Conservation (phyloP, 1,284 basidiomycete genomes). For the Puccinia novopanici region DNA sequence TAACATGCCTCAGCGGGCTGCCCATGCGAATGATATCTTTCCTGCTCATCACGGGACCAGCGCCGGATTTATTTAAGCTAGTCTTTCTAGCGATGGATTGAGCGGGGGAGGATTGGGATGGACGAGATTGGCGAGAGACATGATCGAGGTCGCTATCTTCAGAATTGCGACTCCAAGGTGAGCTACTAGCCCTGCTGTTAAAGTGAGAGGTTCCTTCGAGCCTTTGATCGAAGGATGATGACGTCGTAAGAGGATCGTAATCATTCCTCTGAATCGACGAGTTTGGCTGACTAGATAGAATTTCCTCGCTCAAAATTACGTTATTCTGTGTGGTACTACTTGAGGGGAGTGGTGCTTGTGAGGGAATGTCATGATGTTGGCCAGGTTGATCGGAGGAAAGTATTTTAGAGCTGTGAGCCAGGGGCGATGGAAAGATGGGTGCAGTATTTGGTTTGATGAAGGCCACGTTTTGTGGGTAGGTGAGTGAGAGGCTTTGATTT, state of each 20-base stretch:
- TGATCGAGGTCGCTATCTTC: conserved; percentile 17
- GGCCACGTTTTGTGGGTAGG: neutral
- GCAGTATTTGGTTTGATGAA: conserved; percentile 29
- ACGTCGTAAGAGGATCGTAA: neutral
- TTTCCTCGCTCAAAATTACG: neutral
- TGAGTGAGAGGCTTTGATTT: neutral
- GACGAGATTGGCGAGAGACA: neutral
- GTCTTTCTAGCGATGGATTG: conserved; percentile 38
- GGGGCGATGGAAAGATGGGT: conserved; percentile 38
- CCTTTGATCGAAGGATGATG: conserved; percentile 5
- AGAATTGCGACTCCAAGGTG: neutral
- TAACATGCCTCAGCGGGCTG: conserved; percentile 50
- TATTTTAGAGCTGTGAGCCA: conserved; percentile 24
- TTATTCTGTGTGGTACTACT: neutral
- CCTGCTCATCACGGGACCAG: conserved; percentile 19
- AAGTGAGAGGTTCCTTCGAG: neutral
- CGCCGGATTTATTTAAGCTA: conserved; percentile 36
- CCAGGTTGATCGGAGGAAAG: neutral
- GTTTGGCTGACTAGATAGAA: conserved; percentile 3
- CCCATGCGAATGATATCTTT: conserved; percentile 48
- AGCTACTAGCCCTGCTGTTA: neutral
- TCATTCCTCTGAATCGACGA: conserved; percentile 19
- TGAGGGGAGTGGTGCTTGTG: neutral
- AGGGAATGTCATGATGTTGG: neutral
- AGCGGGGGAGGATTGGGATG: conserved; percentile 10